A percentile compares a stretch with the other conserved stretches of the same genome.
Conservation (phyloP, 768 basidiomycete genomes). For the Roridomyces roridus region DNA sequence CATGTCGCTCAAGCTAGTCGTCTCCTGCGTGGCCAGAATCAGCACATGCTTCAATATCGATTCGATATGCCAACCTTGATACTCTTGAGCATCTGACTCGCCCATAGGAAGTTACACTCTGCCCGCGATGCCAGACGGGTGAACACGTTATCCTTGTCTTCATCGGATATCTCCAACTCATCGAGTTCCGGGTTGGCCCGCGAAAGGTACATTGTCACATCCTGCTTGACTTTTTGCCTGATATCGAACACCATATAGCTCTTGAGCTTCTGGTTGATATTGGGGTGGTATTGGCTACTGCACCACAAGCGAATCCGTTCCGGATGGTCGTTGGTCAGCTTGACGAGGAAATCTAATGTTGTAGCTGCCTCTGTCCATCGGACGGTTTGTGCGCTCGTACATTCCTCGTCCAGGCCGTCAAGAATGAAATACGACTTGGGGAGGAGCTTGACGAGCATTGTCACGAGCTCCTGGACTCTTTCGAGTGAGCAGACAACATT, state of each 20-base stretch:
- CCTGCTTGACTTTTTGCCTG: constrained; percentile 13
- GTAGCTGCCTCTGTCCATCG: constrained; percentile 25
- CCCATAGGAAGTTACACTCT: constrained; percentile 37
- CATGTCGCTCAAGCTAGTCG: constrained; percentile 24
- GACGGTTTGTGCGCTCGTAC: background rate
- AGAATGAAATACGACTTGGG: constrained; percentile 28
- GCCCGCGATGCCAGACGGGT: constrained; percentile 20
- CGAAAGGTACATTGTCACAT: constrained; percentile 20
- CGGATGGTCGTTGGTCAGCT: constrained; percentile 18
- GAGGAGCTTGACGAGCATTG: constrained; percentile 15
- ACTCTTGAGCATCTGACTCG: constrained; percentile 28
- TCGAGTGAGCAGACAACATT: constrained; percentile 12
- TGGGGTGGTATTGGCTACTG: constrained; percentile 27
- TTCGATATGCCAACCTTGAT: constrained; percentile 7
- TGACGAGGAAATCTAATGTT: constrained; percentile 21
- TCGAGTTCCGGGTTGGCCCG: constrained; percentile 10
- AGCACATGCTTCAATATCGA: no score
- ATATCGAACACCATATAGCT: constrained; percentile 18
- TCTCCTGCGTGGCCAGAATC: background rate
- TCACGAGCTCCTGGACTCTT: constrained; percentile 24
- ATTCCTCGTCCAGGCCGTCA: constrained; percentile 36
- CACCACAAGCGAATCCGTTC: constrained; percentile 30
- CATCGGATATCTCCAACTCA: constrained; percentile 4
- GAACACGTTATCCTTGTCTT: constrained; percentile 4
- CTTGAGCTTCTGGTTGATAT: constrained; percentile 21